Base-by-base conservation (phyloP, 208 protist genomes). In the Crithidia bombi region DNA sequence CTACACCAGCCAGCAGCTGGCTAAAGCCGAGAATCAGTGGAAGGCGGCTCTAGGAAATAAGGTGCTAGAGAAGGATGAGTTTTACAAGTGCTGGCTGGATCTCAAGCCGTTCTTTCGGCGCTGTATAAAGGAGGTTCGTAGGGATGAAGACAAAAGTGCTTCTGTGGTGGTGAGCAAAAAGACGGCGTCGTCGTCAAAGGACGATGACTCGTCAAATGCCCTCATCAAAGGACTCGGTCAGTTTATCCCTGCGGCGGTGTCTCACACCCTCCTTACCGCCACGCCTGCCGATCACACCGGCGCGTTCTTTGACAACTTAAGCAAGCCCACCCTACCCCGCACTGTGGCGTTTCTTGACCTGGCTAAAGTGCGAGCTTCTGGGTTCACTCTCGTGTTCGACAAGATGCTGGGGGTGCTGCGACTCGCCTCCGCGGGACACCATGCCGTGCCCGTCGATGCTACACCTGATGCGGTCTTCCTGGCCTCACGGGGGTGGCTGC, bases 81-180 rank as follows among this genome's bases (percentile, higher is more conserved):
- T 78, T 36, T 28, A 36, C 7, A 26, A 32, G 23, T 73, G 63
- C 55, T 78, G 63, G 63, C 19, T 68, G 7, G 58, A 59, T 7
- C 33, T 78, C 0, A 39, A 39, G 3, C 58, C 65, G 3, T 78
- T 71, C 32, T 78, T 78, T 36, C 11, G 12, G 11, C 21, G n/a
- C 19, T 30, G 56, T 19, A 2, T 73, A 11, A 36, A 52, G 25
- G 46, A 46, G 28, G 7, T 63, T 5, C 25, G 47, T 15, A 33
- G 44, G 15, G 38, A 11, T 7, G 52, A 54, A 28, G 3, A 9
- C 21, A 17, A 51, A 51, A 28, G 21, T 4, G 21, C 23, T 28
- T 23, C 46, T 28, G 14, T 6, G 3, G 3, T 15, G 6, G 36
- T 41, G 36, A 6, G 9, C 36, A n/a, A n/a, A n/a, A n/a, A n/a